phyloP scores from a whole-genome alignment of 2,329 filamentous ascomycete species.

The Blastomyces percursus region DNA sequence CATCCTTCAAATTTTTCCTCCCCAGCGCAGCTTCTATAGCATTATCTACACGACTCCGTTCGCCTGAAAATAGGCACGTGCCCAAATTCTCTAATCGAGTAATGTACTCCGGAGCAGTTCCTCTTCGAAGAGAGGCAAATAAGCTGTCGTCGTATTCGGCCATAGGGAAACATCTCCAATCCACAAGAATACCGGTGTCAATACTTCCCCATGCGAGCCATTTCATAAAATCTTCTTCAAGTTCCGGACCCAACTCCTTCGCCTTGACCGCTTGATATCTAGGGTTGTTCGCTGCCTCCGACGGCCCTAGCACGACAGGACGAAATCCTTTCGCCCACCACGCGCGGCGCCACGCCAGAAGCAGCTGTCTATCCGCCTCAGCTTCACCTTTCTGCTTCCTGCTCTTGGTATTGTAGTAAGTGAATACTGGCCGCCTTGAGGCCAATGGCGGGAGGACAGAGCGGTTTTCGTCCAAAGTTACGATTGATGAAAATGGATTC shows the following conservation, averaged over 20 bases:
- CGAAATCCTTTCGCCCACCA: conserved; percentile 94
- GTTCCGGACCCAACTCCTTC: conserved; percentile 43
- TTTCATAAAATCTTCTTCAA: conserved; percentile 62
- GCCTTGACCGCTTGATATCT: conserved; percentile 60
- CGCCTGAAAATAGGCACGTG: conserved; percentile 61
- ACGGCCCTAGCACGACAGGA: conserved; percentile 66
- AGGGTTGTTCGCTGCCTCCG: conserved; percentile 74
- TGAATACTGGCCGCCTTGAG: conserved; percentile 67
- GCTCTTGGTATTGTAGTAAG: conserved; percentile 67
- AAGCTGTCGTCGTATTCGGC: conserved; percentile 60
- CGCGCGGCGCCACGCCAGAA: conserved; percentile 79
- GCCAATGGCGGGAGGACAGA: conserved; percentile 68
- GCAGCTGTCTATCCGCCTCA: conserved; percentile 64
- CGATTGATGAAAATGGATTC: conserved; percentile 72
- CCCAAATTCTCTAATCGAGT: conserved; percentile 58
- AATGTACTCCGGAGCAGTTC: conserved; percentile 62
- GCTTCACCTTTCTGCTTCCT: conserved; percentile 53
- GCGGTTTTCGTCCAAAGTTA: conserved; percentile 70
- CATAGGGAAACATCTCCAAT: conserved; percentile 79
- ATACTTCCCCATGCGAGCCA: conserved; percentile 93
- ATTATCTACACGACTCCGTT: conserved; percentile 51
- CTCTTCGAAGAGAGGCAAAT: conserved; percentile 61
- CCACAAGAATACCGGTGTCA: conserved; percentile 68
- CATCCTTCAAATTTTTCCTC: conserved; percentile 44
- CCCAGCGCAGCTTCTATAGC: conserved; percentile 52